Conservation (phyloP, 169 alveolate species). For the Perkinsus olseni region DNA sequence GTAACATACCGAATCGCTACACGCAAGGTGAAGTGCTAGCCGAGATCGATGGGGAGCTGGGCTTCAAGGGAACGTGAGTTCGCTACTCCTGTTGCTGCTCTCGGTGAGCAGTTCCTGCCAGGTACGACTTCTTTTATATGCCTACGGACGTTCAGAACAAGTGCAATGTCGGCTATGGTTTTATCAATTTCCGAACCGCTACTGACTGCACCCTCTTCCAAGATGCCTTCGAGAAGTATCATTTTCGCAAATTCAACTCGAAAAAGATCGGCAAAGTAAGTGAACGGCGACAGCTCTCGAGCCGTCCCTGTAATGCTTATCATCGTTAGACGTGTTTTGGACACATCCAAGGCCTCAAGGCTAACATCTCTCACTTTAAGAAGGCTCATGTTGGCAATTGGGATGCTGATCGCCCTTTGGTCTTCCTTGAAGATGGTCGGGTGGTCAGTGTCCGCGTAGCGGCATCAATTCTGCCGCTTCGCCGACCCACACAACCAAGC, state of each 20-base stretch:
- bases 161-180: background rate
- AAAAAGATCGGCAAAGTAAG: too few species aligned
- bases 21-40: background rate
- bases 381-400: background rate
- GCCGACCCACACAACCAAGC: too few species aligned
- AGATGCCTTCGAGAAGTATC: background rate
- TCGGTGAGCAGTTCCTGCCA: background rate
- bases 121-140: background rate
- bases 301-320: too few species aligned
- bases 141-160: background rate
- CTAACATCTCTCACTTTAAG: background rate
- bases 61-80: background rate
- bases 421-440: background rate
- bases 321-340: background rate
- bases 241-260: too few species aligned
- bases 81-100: background rate
- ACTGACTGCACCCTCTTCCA: background rate
- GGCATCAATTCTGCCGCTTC: too few species aligned
- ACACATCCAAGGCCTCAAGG: background rate
- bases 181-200: background rate
- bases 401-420: background rate
- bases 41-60: background rate
- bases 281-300: too few species aligned
- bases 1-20: background rate
- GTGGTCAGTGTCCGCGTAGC: too few species aligned